phyloP scores from a whole-genome alignment of 2,329 filamentous ascomycete species.

The Alternaria consortialis region DNA sequence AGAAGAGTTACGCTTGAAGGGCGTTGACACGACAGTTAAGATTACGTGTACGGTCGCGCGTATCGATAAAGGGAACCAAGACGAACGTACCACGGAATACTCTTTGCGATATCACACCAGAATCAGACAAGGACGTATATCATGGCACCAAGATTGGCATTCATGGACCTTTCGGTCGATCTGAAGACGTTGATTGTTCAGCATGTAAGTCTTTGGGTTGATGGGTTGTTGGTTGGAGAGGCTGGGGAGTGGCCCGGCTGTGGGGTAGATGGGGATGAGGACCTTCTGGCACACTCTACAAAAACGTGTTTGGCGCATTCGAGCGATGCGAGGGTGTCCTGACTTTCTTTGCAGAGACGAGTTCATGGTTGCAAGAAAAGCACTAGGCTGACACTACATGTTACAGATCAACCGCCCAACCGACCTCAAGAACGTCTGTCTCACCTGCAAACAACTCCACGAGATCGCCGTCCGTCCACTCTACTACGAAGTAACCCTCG shows the following conservation, averaged over 20 bases:
- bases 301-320: neutral
- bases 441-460: constrained; percentile 58
- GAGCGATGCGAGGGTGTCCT: neutral
- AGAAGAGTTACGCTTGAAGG: neutral
- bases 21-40: neutral
- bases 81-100: neutral
- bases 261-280: neutral
- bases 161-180: constrained; percentile 50
- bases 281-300: neutral
- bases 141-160: constrained; percentile 41
- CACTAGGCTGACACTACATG: constrained; percentile 2
- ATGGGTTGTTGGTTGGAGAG: constrained; percentile 2
- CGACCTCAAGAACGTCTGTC: constrained; percentile 59
- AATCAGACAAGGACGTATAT: neutral
- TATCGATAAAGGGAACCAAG: neutral
- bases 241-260: neutral
- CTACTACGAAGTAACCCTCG: constrained; percentile 58
- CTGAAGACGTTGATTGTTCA: constrained; percentile 52
- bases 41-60: neutral
- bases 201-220: constrained; percentile 41
- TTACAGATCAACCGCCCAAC: constrained; percentile 55
- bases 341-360: neutral
- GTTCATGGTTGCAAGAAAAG: neutral
- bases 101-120: neutral
- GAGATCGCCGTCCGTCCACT: constrained; percentile 57